Conservation (phyloP, 2,329 filamentous ascomycete genomes). For the Talaromyces sp. region DNA sequence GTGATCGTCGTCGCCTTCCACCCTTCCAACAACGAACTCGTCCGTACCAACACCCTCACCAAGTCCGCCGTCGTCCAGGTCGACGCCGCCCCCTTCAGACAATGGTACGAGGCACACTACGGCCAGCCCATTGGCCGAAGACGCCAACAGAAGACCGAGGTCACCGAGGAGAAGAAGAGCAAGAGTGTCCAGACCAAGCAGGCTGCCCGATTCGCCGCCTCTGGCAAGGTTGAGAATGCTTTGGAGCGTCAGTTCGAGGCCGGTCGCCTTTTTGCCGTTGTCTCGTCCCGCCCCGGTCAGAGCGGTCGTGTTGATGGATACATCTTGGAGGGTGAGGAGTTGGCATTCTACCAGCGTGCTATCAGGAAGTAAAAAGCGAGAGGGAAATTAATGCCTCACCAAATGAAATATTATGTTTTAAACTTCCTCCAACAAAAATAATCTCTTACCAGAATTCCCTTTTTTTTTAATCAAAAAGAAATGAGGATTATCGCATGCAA, state of each 20-base stretch:
- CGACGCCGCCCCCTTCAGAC: slow-evolving; percentile 97
- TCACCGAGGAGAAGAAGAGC: slow-evolving; percentile 74
- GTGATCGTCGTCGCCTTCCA: slow-evolving; percentile 98
- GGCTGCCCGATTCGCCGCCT: slow-evolving; percentile 71
- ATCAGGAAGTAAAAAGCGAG: slow-evolving; percentile 89
- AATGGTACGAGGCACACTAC: slow-evolving; percentile 99
- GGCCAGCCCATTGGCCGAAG: slow-evolving; percentile 81
- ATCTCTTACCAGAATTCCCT: background rate
- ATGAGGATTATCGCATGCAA: slow-evolving; percentile 6
- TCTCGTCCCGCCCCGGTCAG: slow-evolving; percentile 92
- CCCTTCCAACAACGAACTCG: slow-evolving; percentile 99
- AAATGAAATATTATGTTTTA: slow-evolving; percentile 21
- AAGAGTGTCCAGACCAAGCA: slow-evolving; percentile 97
- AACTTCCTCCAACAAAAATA: slow-evolving; percentile 1
- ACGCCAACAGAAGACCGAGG: slow-evolving; percentile 74
- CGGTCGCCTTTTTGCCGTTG: slow-evolving; percentile 89
- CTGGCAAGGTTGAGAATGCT: slow-evolving; percentile 86
- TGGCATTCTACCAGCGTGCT: slow-evolving; percentile 99
- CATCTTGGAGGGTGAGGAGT: slow-evolving; percentile 97
- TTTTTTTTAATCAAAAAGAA: no score
- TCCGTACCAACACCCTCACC: slow-evolving; percentile 99
- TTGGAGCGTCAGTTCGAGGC: slow-evolving; percentile 99
- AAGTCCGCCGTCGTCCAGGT: slow-evolving; percentile 98
- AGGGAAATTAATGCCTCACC: background rate
- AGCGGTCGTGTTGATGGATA: slow-evolving; percentile 95